Evolutionary conservation across 805 yeast genomes (phyloP), one percentile per base, ranked within the genome.

Genomic region (Ogataea zsoltii): DNA sequence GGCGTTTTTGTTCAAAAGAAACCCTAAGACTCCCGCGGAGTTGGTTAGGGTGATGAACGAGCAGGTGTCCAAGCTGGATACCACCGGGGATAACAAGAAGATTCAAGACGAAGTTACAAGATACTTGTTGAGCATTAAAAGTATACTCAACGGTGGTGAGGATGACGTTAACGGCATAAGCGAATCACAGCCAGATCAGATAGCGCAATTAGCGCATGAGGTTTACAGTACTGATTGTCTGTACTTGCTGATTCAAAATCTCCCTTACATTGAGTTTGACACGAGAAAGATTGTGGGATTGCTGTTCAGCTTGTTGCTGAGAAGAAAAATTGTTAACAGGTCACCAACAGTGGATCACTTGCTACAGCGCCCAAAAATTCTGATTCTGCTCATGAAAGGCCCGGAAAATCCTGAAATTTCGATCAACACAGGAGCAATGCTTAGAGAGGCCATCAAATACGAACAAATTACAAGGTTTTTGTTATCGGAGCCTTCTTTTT

Each of bases 1-100:
- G 97, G 86, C 97, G 11, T 92, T 92, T 59, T 72, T 94, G 56
- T 92, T 94, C 75, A 87, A 89, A 54, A 77, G 96, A 60, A 88
- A 83, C 60, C 96, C 96, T 9, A 90, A 89, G 65, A 83, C 96
- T 1, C 96, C 97, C 2, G 78, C 79, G 15, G 99, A 92, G 59
- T 76, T 90, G 47, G 85, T 89, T 3, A 76, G 88, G 39, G 80
- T 83, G 6, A 73, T 90, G 50, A 79, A 79, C 51, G 98, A 92
- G 38, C 87, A 81, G 57, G 74, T 90, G 10, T 61, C 72, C 13
- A 85, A 85, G 60, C 70, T 85, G 16, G 87, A 82, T 49, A 51
- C 62, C 10, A 56, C 69, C 7, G 58, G 58, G 25, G 81, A 77
- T 44, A 57, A 57, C 36, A 67, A 63, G 43, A 72, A 71, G 55